Percentiles rank a stretch among this genome's conserved stretches.
Evolutionary conservation across 176 grass and related monocot species (phyloP).

Genomic region (Bromus sterilis): DNA sequence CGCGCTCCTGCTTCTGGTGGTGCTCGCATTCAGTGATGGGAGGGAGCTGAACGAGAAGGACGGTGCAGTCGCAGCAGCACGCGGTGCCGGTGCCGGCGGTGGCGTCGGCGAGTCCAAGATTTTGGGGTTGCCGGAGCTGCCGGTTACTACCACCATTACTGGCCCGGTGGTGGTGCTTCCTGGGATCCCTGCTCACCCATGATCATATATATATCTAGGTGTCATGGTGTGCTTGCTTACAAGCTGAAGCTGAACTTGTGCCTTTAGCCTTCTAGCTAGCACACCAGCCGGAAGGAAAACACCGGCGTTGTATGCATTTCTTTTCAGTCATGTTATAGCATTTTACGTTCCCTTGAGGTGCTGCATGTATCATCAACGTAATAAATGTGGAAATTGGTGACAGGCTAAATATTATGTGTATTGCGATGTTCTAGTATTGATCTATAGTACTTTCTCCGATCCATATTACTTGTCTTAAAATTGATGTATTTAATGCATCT

Average conservation of each 20-base stretch:
- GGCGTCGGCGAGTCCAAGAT: background rate
- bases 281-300: background rate
- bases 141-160: background rate
- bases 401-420: too few relatives aligned
- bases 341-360: too few relatives aligned
- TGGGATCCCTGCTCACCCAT: background rate
- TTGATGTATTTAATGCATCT: too few relatives aligned
- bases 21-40: background rate
- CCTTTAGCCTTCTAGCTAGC: background rate
- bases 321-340: too few relatives aligned
- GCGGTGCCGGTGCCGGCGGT: background rate
- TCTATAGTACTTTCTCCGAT: too few relatives aligned
- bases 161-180: background rate
- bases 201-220: background rate
- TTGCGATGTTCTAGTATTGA: too few relatives aligned
- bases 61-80: background rate
- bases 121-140: background rate
- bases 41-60: background rate
- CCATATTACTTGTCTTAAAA: too few relatives aligned
- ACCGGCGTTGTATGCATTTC: background rate
- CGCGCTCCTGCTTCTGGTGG: background rate
- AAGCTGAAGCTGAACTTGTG: background rate
- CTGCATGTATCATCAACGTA: too few relatives aligned
- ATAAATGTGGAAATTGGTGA: too few relatives aligned
- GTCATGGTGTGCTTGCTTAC: background rate